Evolutionary conservation across 768 basidiomycete species (phyloP).

Genomic region (Leccinum uliginosum): DNA sequence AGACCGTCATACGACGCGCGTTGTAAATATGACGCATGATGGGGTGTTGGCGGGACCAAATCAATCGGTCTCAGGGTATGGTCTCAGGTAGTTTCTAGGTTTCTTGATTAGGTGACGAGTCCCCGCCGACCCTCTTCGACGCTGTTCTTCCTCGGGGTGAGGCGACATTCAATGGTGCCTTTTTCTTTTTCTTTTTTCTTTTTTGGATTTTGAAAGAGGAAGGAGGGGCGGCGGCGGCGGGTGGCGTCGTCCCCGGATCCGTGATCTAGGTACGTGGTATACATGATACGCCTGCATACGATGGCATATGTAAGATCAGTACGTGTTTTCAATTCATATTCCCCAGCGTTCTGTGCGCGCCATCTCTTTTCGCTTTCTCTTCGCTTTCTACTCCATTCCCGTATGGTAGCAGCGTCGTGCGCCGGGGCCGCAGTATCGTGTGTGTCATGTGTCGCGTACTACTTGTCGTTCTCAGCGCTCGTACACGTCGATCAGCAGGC

Average conservation of each 20-base stretch:
- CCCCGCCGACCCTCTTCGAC: not conserved
- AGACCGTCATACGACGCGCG: not conserved
- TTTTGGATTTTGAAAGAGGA: not conserved
- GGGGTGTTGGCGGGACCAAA: not conserved
- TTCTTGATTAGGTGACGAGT: not conserved
- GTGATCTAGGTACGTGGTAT: not conserved
- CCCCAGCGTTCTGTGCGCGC: not conserved
- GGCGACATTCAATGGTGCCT: not conserved
- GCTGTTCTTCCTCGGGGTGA: not conserved
- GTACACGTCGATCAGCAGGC: not conserved
- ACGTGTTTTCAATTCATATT: not conserved
- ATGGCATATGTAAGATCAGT: not conserved
- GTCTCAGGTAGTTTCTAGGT: not conserved
- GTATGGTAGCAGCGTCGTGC: not conserved
- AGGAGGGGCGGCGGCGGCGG: not conserved
- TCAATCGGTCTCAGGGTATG: not conserved
- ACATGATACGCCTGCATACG: no score
- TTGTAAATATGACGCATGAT: not conserved
- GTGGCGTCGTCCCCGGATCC: not conserved
- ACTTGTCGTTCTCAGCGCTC: not conserved
- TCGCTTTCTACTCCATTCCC: not conserved
- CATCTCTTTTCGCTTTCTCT: not conserved
- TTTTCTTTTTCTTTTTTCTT: not conserved
- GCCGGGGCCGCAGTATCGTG: not conserved
- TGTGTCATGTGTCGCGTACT: not conserved